Conservation (phyloP, 2,329 filamentous ascomycete genomes). For the Cladosporium sp. region DNA sequence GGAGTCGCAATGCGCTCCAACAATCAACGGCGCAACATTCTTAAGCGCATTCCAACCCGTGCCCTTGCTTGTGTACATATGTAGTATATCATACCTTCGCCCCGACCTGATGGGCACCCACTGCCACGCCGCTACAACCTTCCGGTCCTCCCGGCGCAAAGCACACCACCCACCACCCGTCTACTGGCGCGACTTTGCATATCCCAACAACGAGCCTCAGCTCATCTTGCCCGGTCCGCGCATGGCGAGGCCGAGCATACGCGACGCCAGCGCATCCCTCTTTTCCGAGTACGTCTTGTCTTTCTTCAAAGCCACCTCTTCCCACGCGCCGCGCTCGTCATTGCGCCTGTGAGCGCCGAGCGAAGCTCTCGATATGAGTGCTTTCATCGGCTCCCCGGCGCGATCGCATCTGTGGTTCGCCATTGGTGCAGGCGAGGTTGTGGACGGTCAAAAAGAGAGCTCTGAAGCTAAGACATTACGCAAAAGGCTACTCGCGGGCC, state of each 20-base stretch:
- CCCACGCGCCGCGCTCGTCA: neutral
- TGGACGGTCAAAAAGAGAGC: constrained; percentile 11
- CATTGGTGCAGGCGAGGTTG: constrained; percentile 14
- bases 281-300: constrained; percentile 51
- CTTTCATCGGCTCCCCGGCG: constrained; percentile 17
- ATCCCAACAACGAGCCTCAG: constrained; percentile 35
- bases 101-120: constrained; percentile 1
- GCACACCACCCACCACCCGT: constrained; percentile 19
- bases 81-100: no score
- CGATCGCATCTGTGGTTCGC: constrained; percentile 20
- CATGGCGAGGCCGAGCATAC: constrained; percentile 45
- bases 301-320: constrained; percentile 25
- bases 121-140: neutral
- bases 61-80: constrained; percentile 5
- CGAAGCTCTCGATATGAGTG: neutral
- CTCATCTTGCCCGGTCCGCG: constrained; percentile 30
- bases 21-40: neutral
- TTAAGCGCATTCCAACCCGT: neutral
- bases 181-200: constrained; percentile 42
- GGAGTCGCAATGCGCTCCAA: neutral
- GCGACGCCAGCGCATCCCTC: constrained; percentile 42
- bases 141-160: constrained; percentile 2
- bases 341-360: neutral
- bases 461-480: constrained; percentile 41
- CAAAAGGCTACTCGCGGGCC: constrained; percentile 51